Evolutionary conservation across 1,284 basidiomycete species (phyloP), one percentile per base, ranked within the genome.

Genomic region (Butyriboletus appendiculatus): DNA sequence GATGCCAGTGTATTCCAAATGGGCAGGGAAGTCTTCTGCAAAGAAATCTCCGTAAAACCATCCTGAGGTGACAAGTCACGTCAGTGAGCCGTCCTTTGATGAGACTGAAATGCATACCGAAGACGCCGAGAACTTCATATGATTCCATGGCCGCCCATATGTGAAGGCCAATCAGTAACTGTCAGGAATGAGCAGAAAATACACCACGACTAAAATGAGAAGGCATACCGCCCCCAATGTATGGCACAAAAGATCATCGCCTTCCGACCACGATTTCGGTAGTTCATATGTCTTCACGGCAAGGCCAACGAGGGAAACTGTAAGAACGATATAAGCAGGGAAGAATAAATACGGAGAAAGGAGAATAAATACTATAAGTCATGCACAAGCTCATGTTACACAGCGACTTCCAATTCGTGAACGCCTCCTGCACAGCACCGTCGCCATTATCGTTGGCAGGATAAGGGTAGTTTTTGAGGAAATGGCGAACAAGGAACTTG

Each of bases 21-120:
- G 86, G 1, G 91, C 77, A 3, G 96, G 94, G 70, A 94, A 96
- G 62, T 94, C 92, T 62, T 94, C 87, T 69, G 98, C 89, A 80
- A 98, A 99, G 75, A 99, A 99, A 73, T 99, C 96, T 22, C 94
- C 94, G 64, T 96, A 98, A 75, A 96, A 94, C 95, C 95, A 98
- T 18, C 95, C 91, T 92, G 50, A 10, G 38, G 5, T 22, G 20
- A 32, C 4, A 32, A 32, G 11, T 18, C 16, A 18, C 45, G n/a
- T 67, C 32, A 54, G 56, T 20, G 57, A 34, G 11, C 20, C 20
- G 12, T 30, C 48, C 39, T 38, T 46, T 32, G 28, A 43, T 37
- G 37, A 52, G 30, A 37, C 39, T 5, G 10, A 32, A 26, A 22
- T 18, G 55, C 76, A 50, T 62, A 89, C 90, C 94, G 67, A 97